Percentiles rank a stretch among this genome's conserved stretches.
These are phyloP conservation scores for Claviceps africana DNA, from an alignment of 2,329 filamentous ascomycete species.

Conservation along the genomic window DNA sequence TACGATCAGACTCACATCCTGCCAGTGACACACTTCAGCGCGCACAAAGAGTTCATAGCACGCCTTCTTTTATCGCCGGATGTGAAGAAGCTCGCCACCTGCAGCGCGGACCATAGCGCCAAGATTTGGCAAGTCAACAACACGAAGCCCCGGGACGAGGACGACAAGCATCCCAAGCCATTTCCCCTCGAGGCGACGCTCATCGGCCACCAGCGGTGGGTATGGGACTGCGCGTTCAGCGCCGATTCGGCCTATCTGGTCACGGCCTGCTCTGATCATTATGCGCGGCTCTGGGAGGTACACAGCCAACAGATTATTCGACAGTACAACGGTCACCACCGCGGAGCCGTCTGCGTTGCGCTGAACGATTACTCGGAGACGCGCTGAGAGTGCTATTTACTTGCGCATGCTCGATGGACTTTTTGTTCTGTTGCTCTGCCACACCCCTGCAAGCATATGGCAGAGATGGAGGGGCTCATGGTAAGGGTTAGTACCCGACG, in stretches of 20 bases:
- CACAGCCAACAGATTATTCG: conserved; percentile 76
- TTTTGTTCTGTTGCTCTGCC: not conserved
- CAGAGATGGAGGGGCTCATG: not conserved
- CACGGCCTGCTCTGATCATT: conserved; percentile 87
- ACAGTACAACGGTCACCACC: conserved; percentile 89
- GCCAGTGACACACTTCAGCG: conserved; percentile 77
- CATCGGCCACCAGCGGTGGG: conserved; percentile 85
- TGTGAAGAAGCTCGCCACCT: conserved; percentile 86
- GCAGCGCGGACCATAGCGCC: conserved; percentile 82
- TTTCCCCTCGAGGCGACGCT: conserved; percentile 79
- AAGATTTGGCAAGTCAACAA: conserved; percentile 90
- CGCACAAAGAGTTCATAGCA: conserved; percentile 86
- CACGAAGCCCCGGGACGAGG: conserved; percentile 34
- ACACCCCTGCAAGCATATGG: not conserved
- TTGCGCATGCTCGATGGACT: not conserved
- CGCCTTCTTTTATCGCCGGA: conserved; percentile 84
- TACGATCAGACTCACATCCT: conserved; percentile 72
- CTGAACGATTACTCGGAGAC: conserved; percentile 70
- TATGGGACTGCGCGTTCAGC: conserved; percentile 94
- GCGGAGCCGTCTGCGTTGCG: conserved; percentile 82
- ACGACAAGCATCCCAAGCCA: conserved; percentile 32
- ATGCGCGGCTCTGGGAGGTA: conserved; percentile 83
- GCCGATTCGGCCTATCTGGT: conserved; percentile 88
- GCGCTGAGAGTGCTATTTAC: conserved; percentile 19
- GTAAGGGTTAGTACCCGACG: not conserved